Evolutionary conservation across 2,329 filamentous ascomycete genomes (phyloP), one percentile per base, ranked within the genome.

Genomic region (Drechslera avenae): DNA sequence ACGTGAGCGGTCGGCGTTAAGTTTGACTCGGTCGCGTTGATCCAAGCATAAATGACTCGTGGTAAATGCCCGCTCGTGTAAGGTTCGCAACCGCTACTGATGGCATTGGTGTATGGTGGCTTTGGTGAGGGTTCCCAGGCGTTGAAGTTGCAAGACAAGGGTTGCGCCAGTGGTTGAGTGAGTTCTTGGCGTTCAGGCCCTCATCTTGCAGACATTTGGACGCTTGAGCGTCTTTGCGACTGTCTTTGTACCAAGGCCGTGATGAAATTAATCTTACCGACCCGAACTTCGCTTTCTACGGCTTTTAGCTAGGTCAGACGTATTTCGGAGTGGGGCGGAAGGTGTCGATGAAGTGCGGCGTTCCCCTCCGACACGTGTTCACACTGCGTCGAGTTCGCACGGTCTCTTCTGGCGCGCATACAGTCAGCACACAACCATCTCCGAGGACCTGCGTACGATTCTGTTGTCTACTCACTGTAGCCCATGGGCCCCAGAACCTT

Each of bases 401-500:
- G 17, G 31, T 26, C 8, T 28, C 44, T 39, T 35, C 40, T 44
- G n/a, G n/a, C n/a, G n/a, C n/a, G 41, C 39, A 50, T 47, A 51
- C 39, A 52, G 26, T 30, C 41, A 34, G 26, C 41, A 28, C 19
- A 23, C 18, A 23, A 13, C 8, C 8, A 19, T n/a, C 8, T 12
- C 39, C 19, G 41, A 21, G 13, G 18, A 36, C 39, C 36, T 39
- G 31, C 18, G 30, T 35, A 37, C 40, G 34, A 36, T 44, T 30
- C 41, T 52, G 32, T 30, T 41, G 47, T 31, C 57, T 62, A 54
- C 50, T 54, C 21, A 39, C 31, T n/a, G n/a, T n/a, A n/a, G n/a
- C n/a, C n/a, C n/a, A n/a, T n/a, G n/a, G 48, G n/a, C 41, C 59
- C 51, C 43, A 59, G 50, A 62, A 63, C 52, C 19, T 26, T 41